phyloP scores from a whole-genome alignment of 129 eudicot genomes.

The Flaveria robusta region DNA sequence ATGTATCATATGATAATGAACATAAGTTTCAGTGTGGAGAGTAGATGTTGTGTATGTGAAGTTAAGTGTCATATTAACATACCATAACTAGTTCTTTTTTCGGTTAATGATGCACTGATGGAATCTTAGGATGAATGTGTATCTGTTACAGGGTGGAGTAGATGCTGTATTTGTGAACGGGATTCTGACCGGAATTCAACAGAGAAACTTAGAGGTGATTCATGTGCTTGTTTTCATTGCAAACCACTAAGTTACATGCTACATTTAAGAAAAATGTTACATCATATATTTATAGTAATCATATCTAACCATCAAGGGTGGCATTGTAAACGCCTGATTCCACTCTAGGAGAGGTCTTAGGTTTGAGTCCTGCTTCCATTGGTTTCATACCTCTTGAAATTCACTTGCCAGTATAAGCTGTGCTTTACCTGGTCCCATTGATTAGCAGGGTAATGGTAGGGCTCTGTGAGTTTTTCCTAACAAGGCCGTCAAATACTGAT shows the following conservation, averaged over 20 bases:
- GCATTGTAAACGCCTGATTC: neutral
- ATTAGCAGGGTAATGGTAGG: neutral
- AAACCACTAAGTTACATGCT: neutral
- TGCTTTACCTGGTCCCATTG: neutral
- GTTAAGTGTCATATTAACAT: slow-evolving; percentile 1
- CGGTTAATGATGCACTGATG: slow-evolving; percentile 10
- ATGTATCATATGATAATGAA: slow-evolving; percentile 14
- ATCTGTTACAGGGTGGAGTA: slow-evolving; percentile 56
- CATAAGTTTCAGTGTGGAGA: too few relatives aligned
- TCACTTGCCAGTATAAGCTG: neutral
- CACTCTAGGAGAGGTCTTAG: neutral
- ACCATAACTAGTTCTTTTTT: neutral
- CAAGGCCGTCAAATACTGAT: neutral
- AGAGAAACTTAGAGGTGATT: slow-evolving; percentile 89
- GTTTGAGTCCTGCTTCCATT: neutral
- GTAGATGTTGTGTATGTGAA: neutral
- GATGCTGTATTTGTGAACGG: slow-evolving; percentile 95
- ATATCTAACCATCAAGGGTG: neutral
- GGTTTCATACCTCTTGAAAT: neutral
- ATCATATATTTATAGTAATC: neutral
- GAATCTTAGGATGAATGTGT: neutral
- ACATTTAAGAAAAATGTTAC: neutral
- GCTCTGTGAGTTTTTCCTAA: neutral
- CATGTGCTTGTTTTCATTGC: neutral
- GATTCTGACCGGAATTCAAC: slow-evolving; percentile 75